These are phyloP conservation scores for Aristolochia contorta DNA, from an alignment of 164 flowering plant genomes.

Conservation along the genomic window DNA sequence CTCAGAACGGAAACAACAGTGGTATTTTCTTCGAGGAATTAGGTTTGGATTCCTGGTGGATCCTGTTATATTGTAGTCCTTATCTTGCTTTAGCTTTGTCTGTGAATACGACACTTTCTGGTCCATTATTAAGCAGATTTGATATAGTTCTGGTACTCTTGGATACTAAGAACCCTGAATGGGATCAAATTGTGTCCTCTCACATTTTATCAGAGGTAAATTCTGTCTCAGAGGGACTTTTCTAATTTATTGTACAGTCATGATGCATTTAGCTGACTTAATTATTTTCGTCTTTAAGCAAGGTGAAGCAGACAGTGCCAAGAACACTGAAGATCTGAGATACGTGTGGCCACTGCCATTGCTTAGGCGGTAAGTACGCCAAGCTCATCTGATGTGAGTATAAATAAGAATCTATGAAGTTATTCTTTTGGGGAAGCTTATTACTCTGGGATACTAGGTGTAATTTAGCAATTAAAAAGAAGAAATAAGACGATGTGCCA, in stretches of 20 bases:
- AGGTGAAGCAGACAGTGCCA: slow-evolving; percentile 32
- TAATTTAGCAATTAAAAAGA: neutral
- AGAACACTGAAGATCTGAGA: slow-evolving; percentile 30
- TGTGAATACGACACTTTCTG: slow-evolving; percentile 91
- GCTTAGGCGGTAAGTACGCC: slow-evolving; percentile 56
- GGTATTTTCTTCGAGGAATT: neutral
- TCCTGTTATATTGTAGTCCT: slow-evolving; percentile 13
- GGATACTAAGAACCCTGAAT: slow-evolving; percentile 94
- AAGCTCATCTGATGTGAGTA: too few species aligned
- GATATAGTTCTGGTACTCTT: slow-evolving; percentile 90
- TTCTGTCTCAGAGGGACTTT: neutral
- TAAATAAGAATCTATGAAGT: neutral
- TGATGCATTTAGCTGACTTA: neutral
- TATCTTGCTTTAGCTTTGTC: slow-evolving; percentile 66
- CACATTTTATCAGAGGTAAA: slow-evolving; percentile 88
- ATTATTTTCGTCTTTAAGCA: slow-evolving; percentile 17
- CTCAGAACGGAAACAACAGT: neutral
- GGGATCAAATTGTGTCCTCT: slow-evolving; percentile 95
- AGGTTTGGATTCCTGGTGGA: neutral
- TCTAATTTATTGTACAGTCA: neutral
- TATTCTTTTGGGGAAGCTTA: neutral
- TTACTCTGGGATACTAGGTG: neutral
- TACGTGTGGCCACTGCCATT: slow-evolving; percentile 63
- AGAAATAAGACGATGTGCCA: too few species aligned
- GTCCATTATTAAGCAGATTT: slow-evolving; percentile 95